Conservation (phyloP, 306 rosid species). For the Castanospermum australe region DNA sequence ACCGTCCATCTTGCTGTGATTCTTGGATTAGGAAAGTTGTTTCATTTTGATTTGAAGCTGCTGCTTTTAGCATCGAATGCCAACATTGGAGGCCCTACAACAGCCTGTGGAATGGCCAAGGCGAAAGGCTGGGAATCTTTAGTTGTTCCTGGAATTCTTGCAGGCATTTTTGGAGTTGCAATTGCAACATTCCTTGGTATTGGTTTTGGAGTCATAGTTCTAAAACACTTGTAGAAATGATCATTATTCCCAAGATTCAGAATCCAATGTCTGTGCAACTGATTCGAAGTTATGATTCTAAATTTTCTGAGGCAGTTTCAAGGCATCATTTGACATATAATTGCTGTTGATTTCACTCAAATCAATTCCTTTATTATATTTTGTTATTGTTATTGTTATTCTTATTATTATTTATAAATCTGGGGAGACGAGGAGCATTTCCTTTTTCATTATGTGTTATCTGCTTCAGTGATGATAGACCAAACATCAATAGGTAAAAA, state of each 20-base stretch:
- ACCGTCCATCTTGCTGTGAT: conserved; percentile 58
- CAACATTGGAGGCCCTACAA: conserved; percentile 81
- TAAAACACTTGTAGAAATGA: conserved; percentile 44
- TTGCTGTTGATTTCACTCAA: neutral
- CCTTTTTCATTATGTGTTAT: neutral
- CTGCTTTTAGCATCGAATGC: conserved; percentile 81
- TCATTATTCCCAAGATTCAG: neutral
- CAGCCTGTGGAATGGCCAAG: conserved; percentile 86
- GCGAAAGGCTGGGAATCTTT: conserved; percentile 69
- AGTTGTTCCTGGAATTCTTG: conserved; percentile 78
- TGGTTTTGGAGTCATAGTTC: conserved; percentile 59
- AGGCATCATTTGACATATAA: neutral
- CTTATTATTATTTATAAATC: neutral
- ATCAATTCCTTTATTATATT: too few species aligned
- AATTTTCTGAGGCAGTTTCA: neutral
- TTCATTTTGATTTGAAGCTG: conserved; percentile 58
- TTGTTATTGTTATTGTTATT: too few species aligned
- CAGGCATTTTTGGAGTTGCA: conserved; percentile 65
- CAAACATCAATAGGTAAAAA: neutral
- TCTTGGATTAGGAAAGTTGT: conserved; percentile 61
- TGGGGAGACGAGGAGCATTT: conserved; percentile 31
- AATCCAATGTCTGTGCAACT: neutral
- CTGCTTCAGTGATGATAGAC: neutral
- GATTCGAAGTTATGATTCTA: neutral
- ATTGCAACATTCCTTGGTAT: conserved; percentile 69